Evolutionary conservation across 495 filamentous ascomycete genomes (phyloP).

Genomic region (Clohesyomyces aquaticus): DNA sequence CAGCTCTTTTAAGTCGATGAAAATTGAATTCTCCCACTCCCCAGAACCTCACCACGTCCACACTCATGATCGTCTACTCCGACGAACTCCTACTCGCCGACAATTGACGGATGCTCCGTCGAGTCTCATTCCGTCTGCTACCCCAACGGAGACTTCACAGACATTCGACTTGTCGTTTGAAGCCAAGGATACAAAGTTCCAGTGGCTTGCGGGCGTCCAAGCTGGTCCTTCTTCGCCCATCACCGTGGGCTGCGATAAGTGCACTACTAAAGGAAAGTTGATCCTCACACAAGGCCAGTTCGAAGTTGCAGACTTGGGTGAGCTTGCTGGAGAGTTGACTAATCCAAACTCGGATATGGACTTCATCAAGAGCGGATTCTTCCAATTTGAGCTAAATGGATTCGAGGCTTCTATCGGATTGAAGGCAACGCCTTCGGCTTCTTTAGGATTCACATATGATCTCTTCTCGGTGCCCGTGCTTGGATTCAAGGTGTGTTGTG

Average conservation of each 20-base stretch:
- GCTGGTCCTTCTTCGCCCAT: neutral
- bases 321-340: neutral
- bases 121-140: constrained; percentile 2
- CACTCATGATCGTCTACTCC: neutral
- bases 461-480: constrained; percentile 4
- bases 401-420: constrained; percentile 14
- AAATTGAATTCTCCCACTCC: constrained; percentile 13
- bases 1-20: neutral
- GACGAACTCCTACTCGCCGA: neutral
- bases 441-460: constrained; percentile 5
- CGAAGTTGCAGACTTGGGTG: neutral
- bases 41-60: constrained; percentile 3
- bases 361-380: constrained; percentile 20
- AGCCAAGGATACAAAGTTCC: constrained; percentile 4
- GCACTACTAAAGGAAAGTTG: constrained; percentile 14
- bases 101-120: neutral
- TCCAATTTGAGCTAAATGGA: constrained; percentile 12
- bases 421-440: neutral
- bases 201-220: neutral
- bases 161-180: constrained; percentile 10
- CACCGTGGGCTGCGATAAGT: constrained; percentile 15
- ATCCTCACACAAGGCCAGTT: constrained; percentile 18
- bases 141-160: constrained; percentile 4
- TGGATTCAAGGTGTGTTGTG: constrained; percentile 14
- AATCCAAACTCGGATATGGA: constrained; percentile 1